These are phyloP conservation scores for Daphne laureola DNA, from an alignment of 441 rosid genomes.

Conservation along the genomic window DNA sequence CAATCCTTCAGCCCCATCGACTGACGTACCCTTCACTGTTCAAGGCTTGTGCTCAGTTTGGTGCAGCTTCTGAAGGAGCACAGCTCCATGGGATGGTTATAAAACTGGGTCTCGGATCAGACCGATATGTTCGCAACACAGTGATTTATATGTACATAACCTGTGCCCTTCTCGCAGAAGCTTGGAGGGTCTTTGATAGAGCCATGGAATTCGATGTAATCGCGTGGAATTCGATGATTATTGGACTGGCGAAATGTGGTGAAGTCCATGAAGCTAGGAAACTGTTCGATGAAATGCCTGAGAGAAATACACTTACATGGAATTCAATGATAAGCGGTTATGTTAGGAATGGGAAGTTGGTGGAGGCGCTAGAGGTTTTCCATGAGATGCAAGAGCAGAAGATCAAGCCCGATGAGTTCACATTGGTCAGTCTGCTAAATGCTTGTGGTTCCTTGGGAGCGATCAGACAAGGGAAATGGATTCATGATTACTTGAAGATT, in stretches of 20 bases:
- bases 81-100: slow-evolving; percentile 67
- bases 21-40: slow-evolving; percentile 81
- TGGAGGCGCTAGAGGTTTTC: slow-evolving; percentile 58
- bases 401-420: slow-evolving; percentile 52
- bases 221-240: slow-evolving; percentile 68
- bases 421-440: slow-evolving; percentile 74
- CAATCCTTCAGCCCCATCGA: slow-evolving; percentile 43
- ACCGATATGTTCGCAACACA: slow-evolving; percentile 47
- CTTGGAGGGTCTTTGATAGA: slow-evolving; percentile 32
- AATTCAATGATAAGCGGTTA: slow-evolving; percentile 71
- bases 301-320: slow-evolving; percentile 49
- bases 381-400: slow-evolving; percentile 38
- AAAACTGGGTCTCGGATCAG: slow-evolving; percentile 56
- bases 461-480: slow-evolving; percentile 61
- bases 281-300: slow-evolving; percentile 46
- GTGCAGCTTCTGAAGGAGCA: slow-evolving; percentile 40
- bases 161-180: slow-evolving; percentile 50
- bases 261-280: slow-evolving; percentile 39
- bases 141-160: slow-evolving; percentile 54
- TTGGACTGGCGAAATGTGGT: slow-evolving; percentile 52
- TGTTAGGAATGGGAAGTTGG: slow-evolving; percentile 49
- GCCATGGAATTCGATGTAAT: slow-evolving; percentile 38
- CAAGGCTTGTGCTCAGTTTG: slow-evolving; percentile 56
- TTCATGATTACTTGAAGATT: slow-evolving; percentile 46
- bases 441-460: slow-evolving; percentile 67